Evolutionary conservation across 495 filamentous ascomycete species (phyloP).

Genomic region (Trichoderma erinaceum): DNA sequence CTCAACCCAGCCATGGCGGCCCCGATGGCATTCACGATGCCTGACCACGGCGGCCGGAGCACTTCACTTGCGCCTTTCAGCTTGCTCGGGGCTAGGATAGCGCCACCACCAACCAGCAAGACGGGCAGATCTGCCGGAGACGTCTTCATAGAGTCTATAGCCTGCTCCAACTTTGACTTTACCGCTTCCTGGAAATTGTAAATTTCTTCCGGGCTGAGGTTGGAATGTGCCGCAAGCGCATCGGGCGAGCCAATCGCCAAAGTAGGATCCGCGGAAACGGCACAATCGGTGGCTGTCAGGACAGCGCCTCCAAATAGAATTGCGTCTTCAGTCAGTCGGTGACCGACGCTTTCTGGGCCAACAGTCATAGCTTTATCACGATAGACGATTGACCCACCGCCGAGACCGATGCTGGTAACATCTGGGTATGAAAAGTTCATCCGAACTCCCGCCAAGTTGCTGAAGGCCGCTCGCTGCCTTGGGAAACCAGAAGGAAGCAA

Average conservation of each 20-base stretch:
- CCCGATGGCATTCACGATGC: conserved; percentile 44
- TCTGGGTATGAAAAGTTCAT: conserved; percentile 45
- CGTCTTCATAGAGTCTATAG: too few species aligned
- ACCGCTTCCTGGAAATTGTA: too few species aligned
- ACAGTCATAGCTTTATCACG: conserved; percentile 37
- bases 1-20: conserved; percentile 48
- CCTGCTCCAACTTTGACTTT: too few species aligned
- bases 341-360: conserved; percentile 52
- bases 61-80: too few species aligned
- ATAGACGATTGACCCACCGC: conserved; percentile 41
- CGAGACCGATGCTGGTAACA: conserved; percentile 46
- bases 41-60: too few species aligned
- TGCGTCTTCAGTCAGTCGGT: conserved; percentile 42
- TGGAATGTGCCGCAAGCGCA: too few species aligned
- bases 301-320: conserved; percentile 45
- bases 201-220: too few species aligned
- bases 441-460: conserved; percentile 38
- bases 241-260: too few species aligned
- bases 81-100: too few species aligned
- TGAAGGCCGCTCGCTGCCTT: conserved; percentile 37
- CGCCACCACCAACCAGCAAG: conserved; percentile 29
- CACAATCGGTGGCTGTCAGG: conserved; percentile 46
- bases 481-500: conserved; percentile 41
- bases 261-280: conserved; percentile 28
- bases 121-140: conserved; percentile 21